These are phyloP conservation scores for Haematococcus lacustris DNA, from an alignment of 139 green algal genomes.

Conservation along the genomic window DNA sequence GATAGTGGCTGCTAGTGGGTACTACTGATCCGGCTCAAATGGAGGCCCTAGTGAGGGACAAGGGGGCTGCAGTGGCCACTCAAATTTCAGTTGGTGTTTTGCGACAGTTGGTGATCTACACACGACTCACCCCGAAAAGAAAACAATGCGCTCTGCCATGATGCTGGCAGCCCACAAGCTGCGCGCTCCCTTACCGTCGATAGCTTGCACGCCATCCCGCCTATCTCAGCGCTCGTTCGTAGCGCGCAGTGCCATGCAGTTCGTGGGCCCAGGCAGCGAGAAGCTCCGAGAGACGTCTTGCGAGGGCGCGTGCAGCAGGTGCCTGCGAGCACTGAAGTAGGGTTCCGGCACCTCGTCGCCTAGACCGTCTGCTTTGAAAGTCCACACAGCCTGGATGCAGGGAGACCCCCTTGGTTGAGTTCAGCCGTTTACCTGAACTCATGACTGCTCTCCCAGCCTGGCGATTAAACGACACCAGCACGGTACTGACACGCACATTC, in stretches of 20 bases:
- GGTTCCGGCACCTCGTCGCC: not conserved
- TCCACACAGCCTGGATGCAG: constrained; percentile 18
- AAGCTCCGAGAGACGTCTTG: constrained; percentile 2
- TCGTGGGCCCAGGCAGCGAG: constrained; percentile 11
- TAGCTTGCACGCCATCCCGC: not conserved
- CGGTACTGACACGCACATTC: constrained; percentile 29
- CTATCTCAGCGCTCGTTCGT: not conserved
- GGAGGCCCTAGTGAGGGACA: too few species aligned
- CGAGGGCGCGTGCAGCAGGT: constrained; percentile 7
- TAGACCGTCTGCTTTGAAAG: not conserved
- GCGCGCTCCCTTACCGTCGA: too few species aligned
- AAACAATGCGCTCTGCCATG: too few species aligned
- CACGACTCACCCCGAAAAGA: too few species aligned
- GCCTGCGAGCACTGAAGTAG: not conserved
- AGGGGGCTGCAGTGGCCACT: too few species aligned
- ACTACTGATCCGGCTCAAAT: too few species aligned
- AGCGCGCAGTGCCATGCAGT: not conserved
- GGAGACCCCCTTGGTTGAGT: constrained; percentile 41
- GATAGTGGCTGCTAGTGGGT: too few species aligned
- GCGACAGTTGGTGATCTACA: too few species aligned
- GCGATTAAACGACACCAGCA: constrained; percentile 24
- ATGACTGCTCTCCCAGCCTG: constrained; percentile 43
- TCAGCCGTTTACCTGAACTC: constrained; percentile 27
- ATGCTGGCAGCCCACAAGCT: too few species aligned
- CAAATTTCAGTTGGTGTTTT: too few species aligned